Base-by-base conservation (phyloP, 495 filamentous ascomycete species). In the Talaromyces ruber region DNA sequence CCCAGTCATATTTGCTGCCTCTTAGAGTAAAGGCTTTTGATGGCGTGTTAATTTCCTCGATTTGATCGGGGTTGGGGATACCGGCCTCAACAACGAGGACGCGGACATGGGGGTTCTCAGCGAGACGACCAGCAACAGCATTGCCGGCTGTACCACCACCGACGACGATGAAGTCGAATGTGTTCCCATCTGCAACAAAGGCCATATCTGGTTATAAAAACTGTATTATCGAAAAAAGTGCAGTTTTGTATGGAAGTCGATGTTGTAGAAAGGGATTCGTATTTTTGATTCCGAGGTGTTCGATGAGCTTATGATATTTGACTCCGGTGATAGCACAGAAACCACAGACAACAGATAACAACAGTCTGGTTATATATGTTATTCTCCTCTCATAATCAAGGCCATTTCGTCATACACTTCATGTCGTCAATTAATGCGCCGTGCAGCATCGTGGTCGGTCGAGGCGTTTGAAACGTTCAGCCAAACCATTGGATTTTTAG, bases 71-170 rank as follows among this genome's bases (percentile, higher is more conserved):
- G 21, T 71, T 76, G 65, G 81, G 73, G 0, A 76, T 77, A 11
- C 85, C 84, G 5, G 84, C 84, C 69, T 88, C 85, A 9, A 88
- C 68, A 8, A 87, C 70, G 1, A 77, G 79, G 4, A 83, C 77
- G 6, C 56, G 68, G 53, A 71, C 61, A 24, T 60, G 67, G 0
- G 66, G 62, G 45, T 71, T 64, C 58, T 76, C 67, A 1, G 77
- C 76, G 1, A 86, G 70, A 11, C 84, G 72, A 2, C 72, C 72
- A 9, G 82, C 84, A 2, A 86, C 63, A 2, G 74, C 68, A 16
- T 77, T 69, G 1, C 84, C 84, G 0, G 79, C 79, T 0, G 74
- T 86, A 4, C 84, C 84, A 37, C 83, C 84, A 9, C 84, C 84
- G 2, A 85, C 76, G 12, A 86, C 67, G 14, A 82, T 69, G 63